Conservation (phyloP, 2,329 filamentous ascomycete genomes). For the Pseudopithomyces chartarum region DNA sequence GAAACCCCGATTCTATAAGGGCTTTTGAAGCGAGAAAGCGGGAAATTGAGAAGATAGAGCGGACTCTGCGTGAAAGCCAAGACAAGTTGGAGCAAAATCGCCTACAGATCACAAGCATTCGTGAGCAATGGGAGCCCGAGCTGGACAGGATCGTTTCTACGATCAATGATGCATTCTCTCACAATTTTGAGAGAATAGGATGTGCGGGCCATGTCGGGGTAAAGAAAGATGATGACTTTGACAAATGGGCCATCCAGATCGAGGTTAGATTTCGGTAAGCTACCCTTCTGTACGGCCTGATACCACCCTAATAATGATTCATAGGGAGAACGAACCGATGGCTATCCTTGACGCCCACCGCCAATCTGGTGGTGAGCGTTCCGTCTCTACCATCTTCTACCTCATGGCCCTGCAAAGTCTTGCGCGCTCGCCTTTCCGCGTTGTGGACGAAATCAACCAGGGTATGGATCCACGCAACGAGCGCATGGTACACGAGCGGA, state of each 20-base stretch:
- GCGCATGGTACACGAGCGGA: slow-evolving; percentile 94
- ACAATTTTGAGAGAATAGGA: slow-evolving; percentile 92
- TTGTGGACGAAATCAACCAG: slow-evolving; percentile 99
- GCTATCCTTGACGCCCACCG: slow-evolving; percentile 88
- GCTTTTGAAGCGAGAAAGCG: slow-evolving; percentile 63
- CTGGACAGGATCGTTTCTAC: slow-evolving; percentile 77
- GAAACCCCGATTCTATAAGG: slow-evolving; percentile 74
- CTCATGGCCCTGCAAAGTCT: slow-evolving; percentile 97
- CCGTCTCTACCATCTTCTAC: slow-evolving; percentile 97
- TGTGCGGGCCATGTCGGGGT: slow-evolving; percentile 90
- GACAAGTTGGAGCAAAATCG: slow-evolving; percentile 61
- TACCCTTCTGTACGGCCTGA: slow-evolving; percentile 1
- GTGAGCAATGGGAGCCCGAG: slow-evolving; percentile 78
- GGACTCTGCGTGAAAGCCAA: slow-evolving; percentile 62
- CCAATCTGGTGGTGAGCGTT: slow-evolving; percentile 93
- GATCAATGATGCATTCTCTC: slow-evolving; percentile 89
- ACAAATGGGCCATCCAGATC: slow-evolving; percentile 91
- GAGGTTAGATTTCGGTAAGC: slow-evolving; percentile 89
- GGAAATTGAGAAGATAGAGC: slow-evolving; percentile 70
- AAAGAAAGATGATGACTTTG: slow-evolving; percentile 89
- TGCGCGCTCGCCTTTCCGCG: slow-evolving; percentile 92
- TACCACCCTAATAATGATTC: slow-evolving; percentile 12
- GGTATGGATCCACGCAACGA: slow-evolving; percentile 99
- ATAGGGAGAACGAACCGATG: slow-evolving; percentile 71
- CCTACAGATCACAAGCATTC: slow-evolving; percentile 67